phyloP scores from a whole-genome alignment of 768 basidiomycete genomes.

The Amanita rimosa region DNA sequence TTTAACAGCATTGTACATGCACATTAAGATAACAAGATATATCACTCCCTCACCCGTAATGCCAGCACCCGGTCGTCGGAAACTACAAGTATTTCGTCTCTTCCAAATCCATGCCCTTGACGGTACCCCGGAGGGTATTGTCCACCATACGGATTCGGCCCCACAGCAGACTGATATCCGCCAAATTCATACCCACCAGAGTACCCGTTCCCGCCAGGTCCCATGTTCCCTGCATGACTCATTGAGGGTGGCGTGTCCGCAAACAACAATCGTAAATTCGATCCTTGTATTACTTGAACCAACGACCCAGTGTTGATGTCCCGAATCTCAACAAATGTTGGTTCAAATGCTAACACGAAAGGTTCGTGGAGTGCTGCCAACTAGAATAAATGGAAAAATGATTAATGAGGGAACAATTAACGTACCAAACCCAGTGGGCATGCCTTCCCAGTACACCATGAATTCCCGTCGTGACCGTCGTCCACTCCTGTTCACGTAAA shows the following conservation, averaged over 20 bases:
- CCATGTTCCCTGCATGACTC: conserved; percentile 38
- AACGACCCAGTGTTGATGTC: conserved; percentile 89
- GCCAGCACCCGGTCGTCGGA: conserved; percentile 81
- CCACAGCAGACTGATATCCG: conserved; percentile 1
- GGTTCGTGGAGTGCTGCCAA: conserved; percentile 84
- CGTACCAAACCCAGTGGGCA: conserved; percentile 89
- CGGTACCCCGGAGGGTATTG: conserved; percentile 17
- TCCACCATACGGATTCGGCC: conserved; percentile 16
- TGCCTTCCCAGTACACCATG: conserved; percentile 96
- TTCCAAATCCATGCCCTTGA: conserved; percentile 38
- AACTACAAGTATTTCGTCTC: conserved; percentile 83
- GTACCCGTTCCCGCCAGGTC: conserved; percentile 9
- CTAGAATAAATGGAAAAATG: not conserved
- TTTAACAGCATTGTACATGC: not conserved
- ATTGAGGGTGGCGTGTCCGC: conserved; percentile 88
- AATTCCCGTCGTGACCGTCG: conserved; percentile 85
- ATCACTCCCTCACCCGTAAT: conserved; percentile 31
- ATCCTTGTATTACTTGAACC: conserved; percentile 91
- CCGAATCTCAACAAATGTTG: conserved; percentile 91
- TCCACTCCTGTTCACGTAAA: conserved; percentile 96
- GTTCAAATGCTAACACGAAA: conserved; percentile 93
- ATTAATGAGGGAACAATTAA: conserved; percentile 3
- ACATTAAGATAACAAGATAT: conserved; percentile 3
- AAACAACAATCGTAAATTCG: conserved; percentile 82
- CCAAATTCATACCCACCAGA: conserved; percentile 2